phyloP scores from a whole-genome alignment of 73 alveolate genomes.

The Tetrahymena thermophila region DNA sequence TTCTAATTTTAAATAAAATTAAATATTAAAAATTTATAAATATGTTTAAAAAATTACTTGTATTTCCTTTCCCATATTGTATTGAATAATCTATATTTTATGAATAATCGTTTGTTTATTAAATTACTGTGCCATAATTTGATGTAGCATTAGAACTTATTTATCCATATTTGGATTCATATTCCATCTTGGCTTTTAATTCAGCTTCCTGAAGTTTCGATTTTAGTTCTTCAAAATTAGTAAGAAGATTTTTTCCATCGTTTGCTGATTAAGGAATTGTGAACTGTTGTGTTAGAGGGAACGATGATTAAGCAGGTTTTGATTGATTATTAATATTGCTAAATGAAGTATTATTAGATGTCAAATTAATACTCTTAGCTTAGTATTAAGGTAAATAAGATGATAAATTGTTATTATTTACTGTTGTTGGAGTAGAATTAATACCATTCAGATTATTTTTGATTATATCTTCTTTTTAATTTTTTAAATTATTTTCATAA shows the following conservation, averaged over 20 bases:
- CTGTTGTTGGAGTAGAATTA: neutral
- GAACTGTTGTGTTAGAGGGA: neutral
- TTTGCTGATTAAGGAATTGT: neutral
- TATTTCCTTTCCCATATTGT: neutral
- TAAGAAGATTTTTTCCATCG: neutral
- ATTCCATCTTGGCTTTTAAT: neutral
- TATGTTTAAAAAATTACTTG: neutral
- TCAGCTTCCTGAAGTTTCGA: neutral
- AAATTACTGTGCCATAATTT: neutral
- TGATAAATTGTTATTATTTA: neutral
- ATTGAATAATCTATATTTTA: neutral
- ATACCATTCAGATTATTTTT: neutral
- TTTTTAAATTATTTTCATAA: neutral
- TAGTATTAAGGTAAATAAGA: neutral
- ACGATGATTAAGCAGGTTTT: neutral
- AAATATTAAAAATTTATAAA: neutral
- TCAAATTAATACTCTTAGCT: neutral
- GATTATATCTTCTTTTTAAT: neutral
- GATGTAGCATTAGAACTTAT: neutral
- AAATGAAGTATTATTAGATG: neutral
- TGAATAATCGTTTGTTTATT: neutral
- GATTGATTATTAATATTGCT: neutral
- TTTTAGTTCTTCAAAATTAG: neutral
- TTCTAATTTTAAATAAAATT: neutral
- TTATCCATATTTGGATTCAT: neutral